These are phyloP conservation scores for Colletotrichum magnum DNA, from an alignment of 2,329 filamentous ascomycete species.

Conservation along the genomic window DNA sequence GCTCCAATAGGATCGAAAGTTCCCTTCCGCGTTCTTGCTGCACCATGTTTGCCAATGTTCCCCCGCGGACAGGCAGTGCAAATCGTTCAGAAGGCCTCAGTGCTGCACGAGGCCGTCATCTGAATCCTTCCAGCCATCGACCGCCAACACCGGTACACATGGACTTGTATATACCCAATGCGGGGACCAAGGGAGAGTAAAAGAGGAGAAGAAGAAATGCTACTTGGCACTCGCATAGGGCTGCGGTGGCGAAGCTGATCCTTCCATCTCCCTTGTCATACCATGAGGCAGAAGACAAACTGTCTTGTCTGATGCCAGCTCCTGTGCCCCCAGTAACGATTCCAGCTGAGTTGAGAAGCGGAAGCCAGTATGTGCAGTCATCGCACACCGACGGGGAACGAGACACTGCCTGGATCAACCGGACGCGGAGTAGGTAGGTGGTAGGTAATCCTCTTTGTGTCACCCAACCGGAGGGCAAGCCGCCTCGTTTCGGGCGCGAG, in stretches of 20 bases:
- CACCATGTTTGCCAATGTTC: slow-evolving; percentile 1
- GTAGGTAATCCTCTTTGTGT: background rate
- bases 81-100: background rate
- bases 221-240: background rate
- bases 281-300: background rate
- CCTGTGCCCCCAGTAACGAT: background rate
- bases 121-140: slow-evolving; percentile 20
- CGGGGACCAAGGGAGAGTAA: slow-evolving; percentile 5
- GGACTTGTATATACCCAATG: slow-evolving; percentile 20
- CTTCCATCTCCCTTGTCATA: slow-evolving; percentile 22
- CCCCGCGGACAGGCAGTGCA: slow-evolving; percentile 2
- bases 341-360: background rate
- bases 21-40: background rate
- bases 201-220: background rate
- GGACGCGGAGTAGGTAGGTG: background rate
- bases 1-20: background rate
- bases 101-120: slow-evolving; percentile 24
- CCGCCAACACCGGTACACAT: slow-evolving; percentile 2
- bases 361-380: background rate
- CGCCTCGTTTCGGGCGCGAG: slow-evolving; percentile 25
- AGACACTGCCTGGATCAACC: background rate
- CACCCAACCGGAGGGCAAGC: too few species aligned
- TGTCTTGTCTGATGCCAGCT: background rate
- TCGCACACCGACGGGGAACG: background rate
- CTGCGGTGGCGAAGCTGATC: slow-evolving; percentile 29